A percentile compares a stretch with the other conserved stretches of the same genome.
Conservation (phyloP, 164 flowering plant genomes). For the Chimonanthus salicifolius region DNA sequence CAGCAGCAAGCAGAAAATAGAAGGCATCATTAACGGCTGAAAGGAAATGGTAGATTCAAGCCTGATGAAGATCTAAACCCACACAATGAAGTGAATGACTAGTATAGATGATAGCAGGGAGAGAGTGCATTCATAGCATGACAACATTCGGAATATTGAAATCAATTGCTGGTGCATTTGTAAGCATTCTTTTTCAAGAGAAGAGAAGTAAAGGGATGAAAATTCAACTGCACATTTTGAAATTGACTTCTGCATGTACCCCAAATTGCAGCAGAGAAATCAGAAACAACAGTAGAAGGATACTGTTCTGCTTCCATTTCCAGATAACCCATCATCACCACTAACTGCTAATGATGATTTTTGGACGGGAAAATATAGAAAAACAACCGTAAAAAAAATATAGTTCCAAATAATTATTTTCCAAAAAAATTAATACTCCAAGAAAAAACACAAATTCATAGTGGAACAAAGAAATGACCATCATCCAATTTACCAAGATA, state of each 20-base stretch:
- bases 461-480: neutral
- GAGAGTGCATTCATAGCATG: too few species aligned
- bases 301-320: neutral
- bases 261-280: neutral
- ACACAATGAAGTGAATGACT: too few species aligned
- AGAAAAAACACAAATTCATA: neutral
- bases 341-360: too few species aligned
- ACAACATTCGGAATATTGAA: too few species aligned
- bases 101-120: too few species aligned
- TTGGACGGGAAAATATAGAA: neutral
- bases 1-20: slow-evolving; percentile 6
- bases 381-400: too few species aligned
- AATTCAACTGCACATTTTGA: neutral
- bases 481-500: too few species aligned
- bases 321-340: neutral
- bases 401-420: too few species aligned
- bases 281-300: neutral
- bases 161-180: too few species aligned
- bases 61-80: neutral
- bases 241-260: neutral
- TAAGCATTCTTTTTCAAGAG: too few species aligned
- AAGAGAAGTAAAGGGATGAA: too few species aligned
- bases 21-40: neutral
- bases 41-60: neutral
- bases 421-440: neutral